These are phyloP conservation scores for Umbelopsis ramanniana DNA, from an alignment of 192 early-diverging fungal species.

Conservation along the genomic window DNA sequence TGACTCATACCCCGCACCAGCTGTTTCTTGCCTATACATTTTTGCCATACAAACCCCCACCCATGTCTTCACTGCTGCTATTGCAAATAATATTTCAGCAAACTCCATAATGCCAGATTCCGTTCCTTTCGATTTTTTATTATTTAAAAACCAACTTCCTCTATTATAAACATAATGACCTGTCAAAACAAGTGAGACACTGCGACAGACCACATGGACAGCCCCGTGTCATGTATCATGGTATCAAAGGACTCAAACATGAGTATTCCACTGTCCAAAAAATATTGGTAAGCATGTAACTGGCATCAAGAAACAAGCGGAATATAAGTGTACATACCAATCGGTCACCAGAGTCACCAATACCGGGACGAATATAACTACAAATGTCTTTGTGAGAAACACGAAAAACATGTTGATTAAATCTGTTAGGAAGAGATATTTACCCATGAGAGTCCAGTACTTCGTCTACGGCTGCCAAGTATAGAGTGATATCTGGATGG, in stretches of 20 bases:
- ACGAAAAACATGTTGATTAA: background rate
- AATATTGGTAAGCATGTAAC: background rate
- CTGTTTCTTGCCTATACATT: too few species aligned
- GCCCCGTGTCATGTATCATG: conserved; percentile 9
- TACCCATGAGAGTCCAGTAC: conserved; percentile 60
- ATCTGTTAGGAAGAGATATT: conserved; percentile 25
- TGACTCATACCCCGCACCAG: background rate
- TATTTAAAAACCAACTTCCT: background rate
- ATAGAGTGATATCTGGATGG: conserved; percentile 63
- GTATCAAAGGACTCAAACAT: background rate
- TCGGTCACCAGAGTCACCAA: conserved; percentile 75
- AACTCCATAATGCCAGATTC: background rate
- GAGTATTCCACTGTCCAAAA: background rate
- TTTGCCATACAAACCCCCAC: too few species aligned
- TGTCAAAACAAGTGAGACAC: background rate
- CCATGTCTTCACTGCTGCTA: too few species aligned
- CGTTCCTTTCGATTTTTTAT: background rate
- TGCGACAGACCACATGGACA: background rate
- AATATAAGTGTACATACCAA: conserved; percentile 32
- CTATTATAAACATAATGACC: background rate
- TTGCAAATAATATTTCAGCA: too few species aligned
- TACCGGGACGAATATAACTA: conserved; percentile 44
- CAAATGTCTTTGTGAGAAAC: background rate
- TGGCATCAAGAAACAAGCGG: background rate
- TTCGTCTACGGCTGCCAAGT: conserved; percentile 62